Evolutionary conservation across 768 basidiomycete species (phyloP), one percentile per base, ranked within the genome.

Genomic region (Mycena rebaudengoi): DNA sequence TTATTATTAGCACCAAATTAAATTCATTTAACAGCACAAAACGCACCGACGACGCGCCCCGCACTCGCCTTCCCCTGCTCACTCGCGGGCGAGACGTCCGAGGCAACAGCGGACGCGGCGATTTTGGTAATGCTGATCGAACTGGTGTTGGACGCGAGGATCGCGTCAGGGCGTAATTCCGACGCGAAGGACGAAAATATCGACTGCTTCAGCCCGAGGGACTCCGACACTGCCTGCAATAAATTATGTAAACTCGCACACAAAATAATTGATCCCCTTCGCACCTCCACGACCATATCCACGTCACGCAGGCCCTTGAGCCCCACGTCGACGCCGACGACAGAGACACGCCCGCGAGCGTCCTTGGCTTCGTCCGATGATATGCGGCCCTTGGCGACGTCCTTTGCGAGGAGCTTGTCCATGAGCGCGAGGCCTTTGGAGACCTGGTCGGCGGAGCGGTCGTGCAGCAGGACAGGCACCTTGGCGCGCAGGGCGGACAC

Each of bases 121-220:
- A 98, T 94, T 79, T 96, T 96, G 21, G 96, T 96, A 44, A 99
- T 90, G 67, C 92, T 94, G 66, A 98, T 98, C 11, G 93, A 95
- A 59, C 94, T 96, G 2, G 96, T 99, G 71, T 99, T 98, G 41
- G 89, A 88, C 0, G 96, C 96, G 21, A 99, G 82, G 50, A 99
- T 95, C 8, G 93, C 86, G 30, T 86, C 82, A 0, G 91, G 88
- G 28, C 86, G 82, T 50, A 95, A 75, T 70, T 90, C 86, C 48
- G 84, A 84, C 16, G 90, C 85, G 21, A 98, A 84, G 3, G 82
- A 78, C 6, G 82, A 75, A 76, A 99, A 98, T 64, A 99, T 88
- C 6, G 81, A 77, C 68, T 88, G 84, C 76, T 98, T 99, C 29
- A 98, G 77, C 2, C 85, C 73, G 21, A 96, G 79, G 40, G 89